Evolutionary conservation across 345 rosid genomes (phyloP).

Genomic region (Melastoma malabathricum): DNA sequence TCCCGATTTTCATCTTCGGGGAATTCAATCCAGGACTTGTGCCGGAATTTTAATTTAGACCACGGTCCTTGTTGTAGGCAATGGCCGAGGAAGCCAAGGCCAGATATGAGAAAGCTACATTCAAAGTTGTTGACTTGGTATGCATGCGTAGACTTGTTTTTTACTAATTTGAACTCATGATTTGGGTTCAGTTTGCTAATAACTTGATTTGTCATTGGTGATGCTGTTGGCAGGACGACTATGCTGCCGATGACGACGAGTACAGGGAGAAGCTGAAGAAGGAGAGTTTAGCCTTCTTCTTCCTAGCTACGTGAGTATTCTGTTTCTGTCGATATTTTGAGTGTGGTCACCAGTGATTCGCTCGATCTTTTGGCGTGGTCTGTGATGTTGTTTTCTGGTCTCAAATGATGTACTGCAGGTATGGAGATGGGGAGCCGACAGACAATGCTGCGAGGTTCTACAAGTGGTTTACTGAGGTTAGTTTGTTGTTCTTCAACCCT

Average conservation of each 20-base stretch:
- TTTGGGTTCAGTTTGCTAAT: background rate
- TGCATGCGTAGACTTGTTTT: conserved; percentile 1
- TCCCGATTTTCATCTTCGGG: too few relatives aligned
- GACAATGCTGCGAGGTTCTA: conserved; percentile 98
- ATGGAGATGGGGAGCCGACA: conserved; percentile 99
- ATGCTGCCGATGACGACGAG: conserved; percentile 87
- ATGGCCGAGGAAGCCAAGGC: conserved; percentile 68
- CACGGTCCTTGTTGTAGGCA: conserved; percentile 15
- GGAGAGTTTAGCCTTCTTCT: conserved; percentile 65
- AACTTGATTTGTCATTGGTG: background rate
- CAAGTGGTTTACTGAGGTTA: conserved; percentile 94
- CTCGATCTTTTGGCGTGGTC: background rate
- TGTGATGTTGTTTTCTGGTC: background rate
- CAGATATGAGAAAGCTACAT: conserved; percentile 67
- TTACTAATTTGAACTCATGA: background rate
- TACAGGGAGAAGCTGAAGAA: conserved; percentile 86
- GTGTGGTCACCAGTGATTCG: too few relatives aligned
- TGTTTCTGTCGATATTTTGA: background rate
- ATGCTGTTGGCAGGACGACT: conserved; percentile 56
- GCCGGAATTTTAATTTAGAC: background rate
- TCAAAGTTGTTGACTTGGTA: conserved; percentile 86
- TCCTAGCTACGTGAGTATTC: conserved; percentile 81
- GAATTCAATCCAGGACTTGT: too few relatives aligned
- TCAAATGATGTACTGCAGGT: conserved; percentile 30
- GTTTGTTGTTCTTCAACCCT: conserved; percentile 2